Evolutionary conservation across 306 rosid species (phyloP).

Genomic region (Trichosanthes cucumerina): DNA sequence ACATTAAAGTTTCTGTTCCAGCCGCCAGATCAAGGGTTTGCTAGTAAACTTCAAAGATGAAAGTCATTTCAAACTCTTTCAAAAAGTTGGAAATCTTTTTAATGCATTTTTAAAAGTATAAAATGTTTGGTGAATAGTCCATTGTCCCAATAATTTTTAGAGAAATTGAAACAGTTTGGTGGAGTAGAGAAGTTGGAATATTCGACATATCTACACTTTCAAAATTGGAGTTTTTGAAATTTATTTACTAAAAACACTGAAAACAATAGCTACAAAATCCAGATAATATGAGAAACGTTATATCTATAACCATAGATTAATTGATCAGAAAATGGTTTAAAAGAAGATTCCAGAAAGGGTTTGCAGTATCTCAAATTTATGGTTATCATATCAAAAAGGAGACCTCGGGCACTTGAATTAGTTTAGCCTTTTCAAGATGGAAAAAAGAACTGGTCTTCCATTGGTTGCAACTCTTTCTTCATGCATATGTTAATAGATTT

Average conservation of each 20-base stretch:
- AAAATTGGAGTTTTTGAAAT: not conserved
- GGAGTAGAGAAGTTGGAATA: not conserved
- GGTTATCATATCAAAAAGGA: not conserved
- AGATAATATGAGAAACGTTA: not conserved
- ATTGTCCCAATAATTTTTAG: not conserved
- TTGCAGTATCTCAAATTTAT: not conserved
- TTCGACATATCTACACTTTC: not conserved
- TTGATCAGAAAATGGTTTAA: not conserved
- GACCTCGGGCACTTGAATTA: not conserved
- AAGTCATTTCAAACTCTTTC: not conserved
- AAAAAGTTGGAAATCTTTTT: not conserved
- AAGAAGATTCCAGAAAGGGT: not conserved
- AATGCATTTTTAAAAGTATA: not conserved
- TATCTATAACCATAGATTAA: not conserved
- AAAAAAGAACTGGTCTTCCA: not conserved
- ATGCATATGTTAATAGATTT: not conserved
- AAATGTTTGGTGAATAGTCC: not conserved
- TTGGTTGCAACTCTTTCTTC: not conserved
- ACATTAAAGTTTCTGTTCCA: not conserved
- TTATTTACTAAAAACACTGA: not conserved
- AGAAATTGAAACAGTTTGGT: not conserved
- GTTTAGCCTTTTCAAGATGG: not conserved
- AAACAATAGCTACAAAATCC: not conserved
- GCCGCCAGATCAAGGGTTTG: not conserved
- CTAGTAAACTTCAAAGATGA: not conserved